phyloP scores from a whole-genome alignment of 176 grass and related monocot species.

The Aechmea fasciata region DNA sequence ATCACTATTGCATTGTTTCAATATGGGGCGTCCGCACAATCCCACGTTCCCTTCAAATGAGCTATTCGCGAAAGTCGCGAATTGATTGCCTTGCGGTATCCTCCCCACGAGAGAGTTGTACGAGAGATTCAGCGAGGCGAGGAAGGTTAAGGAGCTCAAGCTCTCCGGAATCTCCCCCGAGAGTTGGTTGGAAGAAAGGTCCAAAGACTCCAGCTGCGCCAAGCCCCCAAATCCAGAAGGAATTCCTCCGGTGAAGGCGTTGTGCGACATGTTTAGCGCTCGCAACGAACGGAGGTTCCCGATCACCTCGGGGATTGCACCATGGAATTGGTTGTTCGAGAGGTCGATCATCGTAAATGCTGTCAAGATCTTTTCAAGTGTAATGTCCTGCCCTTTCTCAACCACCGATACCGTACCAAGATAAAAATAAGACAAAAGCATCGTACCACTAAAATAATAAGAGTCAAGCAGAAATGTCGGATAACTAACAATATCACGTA shows the following conservation, averaged over 20 bases:
- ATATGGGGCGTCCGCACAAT: slow-evolving; percentile 9
- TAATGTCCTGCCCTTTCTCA: no score
- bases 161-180: slow-evolving; percentile 22
- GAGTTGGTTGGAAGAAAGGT: slow-evolving; percentile 26
- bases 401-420: no score
- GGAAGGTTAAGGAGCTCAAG: slow-evolving; percentile 19
- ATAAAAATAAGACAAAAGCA: no score
- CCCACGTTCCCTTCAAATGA: no score
- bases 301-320: slow-evolving; percentile 12
- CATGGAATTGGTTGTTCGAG: slow-evolving; percentile 13
- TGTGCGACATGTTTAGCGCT: slow-evolving; percentile 23
- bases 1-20: slow-evolving; percentile 4
- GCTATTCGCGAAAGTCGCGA: no score
- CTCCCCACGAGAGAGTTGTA: no score
- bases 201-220: slow-evolving; percentile 15
- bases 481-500: no score
- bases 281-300: slow-evolving; percentile 4
- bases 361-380: no score
- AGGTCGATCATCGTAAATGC: background rate
- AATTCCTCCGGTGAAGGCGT: slow-evolving; percentile 7
- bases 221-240: slow-evolving; percentile 10
- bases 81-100: no score
- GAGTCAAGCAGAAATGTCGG: no score
- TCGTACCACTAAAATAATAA: no score
- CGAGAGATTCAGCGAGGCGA: slow-evolving; percentile 20